These are phyloP conservation scores for Cordyceps tenuipes DNA, from an alignment of 2,329 filamentous ascomycete species.

Conservation along the genomic window DNA sequence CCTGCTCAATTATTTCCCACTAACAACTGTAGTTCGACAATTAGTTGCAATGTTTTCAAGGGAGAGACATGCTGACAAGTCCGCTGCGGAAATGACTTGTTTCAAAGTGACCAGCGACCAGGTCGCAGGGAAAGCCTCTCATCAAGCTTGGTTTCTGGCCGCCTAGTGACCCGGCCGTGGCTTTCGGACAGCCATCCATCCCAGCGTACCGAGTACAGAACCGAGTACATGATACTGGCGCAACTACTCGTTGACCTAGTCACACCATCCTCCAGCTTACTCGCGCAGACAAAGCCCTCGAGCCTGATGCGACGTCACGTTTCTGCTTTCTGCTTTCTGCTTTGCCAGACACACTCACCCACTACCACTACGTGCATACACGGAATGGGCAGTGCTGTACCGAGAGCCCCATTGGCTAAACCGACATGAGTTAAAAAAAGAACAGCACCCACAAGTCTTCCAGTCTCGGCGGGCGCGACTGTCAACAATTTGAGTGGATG, in stretches of 20 bases:
- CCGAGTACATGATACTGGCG: too few species aligned
- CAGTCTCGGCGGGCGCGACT: not conserved
- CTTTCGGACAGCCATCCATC: not conserved
- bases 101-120: not conserved
- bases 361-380: not conserved
- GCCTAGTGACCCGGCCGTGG: not conserved
- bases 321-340: not conserved
- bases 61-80: not conserved
- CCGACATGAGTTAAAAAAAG: constrained; percentile 1
- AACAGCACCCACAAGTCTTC: not conserved
- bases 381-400: not conserved
- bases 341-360: not conserved
- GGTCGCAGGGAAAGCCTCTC: not conserved
- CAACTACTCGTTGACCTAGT: too few species aligned
- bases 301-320: constrained; percentile 1
- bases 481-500: not conserved
- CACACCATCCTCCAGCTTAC: not conserved
- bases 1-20: not conserved
- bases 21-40: not conserved
- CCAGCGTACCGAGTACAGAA: not conserved
- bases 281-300: not conserved
- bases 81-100: not conserved
- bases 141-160: not conserved
- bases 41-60: not conserved
- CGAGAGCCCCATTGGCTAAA: not conserved